Evolutionary conservation across 495 filamentous ascomycete genomes (phyloP).

Genomic region (Penicillium salamii): DNA sequence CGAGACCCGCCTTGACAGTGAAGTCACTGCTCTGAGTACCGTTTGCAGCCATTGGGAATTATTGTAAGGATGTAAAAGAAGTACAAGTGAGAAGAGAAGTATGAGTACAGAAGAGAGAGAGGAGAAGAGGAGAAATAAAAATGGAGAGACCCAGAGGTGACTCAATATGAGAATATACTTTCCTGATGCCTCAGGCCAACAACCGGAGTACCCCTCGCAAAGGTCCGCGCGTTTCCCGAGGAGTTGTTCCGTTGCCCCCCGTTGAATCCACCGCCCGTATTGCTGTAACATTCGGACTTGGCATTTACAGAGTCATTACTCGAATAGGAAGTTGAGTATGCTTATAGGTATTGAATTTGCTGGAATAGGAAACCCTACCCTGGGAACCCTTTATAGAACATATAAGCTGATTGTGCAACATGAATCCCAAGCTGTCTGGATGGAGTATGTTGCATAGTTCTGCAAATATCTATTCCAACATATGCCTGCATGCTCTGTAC

Average conservation of each 20-base stretch:
- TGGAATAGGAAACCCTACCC: too few relatives aligned
- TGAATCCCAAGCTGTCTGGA: too few relatives aligned
- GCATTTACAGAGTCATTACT: too few relatives aligned
- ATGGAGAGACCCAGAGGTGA: too few relatives aligned
- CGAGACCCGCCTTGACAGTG: slow-evolving; percentile 87
- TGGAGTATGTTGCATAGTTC: too few relatives aligned
- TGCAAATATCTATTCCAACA: too few relatives aligned
- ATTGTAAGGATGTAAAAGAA: not conserved
- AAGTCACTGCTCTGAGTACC: slow-evolving; percentile 48
- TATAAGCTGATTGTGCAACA: too few relatives aligned
- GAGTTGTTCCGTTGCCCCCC: not conserved
- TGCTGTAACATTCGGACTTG: too few relatives aligned
- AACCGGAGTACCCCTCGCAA: slow-evolving; percentile 11
- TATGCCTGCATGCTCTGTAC: too few relatives aligned
- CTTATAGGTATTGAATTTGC: too few relatives aligned
- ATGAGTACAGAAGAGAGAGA: not conserved
- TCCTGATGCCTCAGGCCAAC: slow-evolving; percentile 16
- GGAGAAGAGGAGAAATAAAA: slow-evolving; percentile 6
- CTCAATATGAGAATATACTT: slow-evolving; percentile 17
- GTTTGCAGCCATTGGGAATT: slow-evolving; percentile 38
- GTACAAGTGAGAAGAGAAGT: slow-evolving; percentile 1
- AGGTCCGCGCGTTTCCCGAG: slow-evolving; percentile 9
- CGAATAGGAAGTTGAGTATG: too few relatives aligned
- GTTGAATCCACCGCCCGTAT: slow-evolving; percentile 5
- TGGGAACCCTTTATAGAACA: too few relatives aligned